Evolutionary conservation across 2,329 filamentous ascomycete species (phyloP).

Genomic region (Cordyceps tenuipes): DNA sequence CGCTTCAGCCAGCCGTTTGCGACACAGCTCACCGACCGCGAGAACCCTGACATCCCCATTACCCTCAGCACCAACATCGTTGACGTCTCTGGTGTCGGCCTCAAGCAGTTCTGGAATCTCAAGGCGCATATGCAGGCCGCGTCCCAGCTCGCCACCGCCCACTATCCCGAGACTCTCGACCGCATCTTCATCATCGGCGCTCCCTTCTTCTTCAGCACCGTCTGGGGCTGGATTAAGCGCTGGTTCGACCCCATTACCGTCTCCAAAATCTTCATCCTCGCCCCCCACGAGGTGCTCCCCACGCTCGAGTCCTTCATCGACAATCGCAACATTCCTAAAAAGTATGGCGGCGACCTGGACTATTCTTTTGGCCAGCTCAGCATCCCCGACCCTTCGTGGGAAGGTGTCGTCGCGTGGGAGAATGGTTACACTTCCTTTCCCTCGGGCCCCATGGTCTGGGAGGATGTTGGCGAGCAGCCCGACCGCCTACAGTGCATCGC

Average conservation of each 20-base stretch:
- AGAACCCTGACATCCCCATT: constrained; percentile 72
- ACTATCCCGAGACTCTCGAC: constrained; percentile 87
- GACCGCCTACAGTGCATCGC: constrained; percentile 44
- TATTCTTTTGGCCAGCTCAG: constrained; percentile 72
- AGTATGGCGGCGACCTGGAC: constrained; percentile 81
- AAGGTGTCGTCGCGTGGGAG: constrained; percentile 43
- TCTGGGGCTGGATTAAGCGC: constrained; percentile 91
- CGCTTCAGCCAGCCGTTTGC: constrained; percentile 81
- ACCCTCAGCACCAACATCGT: constrained; percentile 93
- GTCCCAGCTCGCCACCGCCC: constrained; percentile 76
- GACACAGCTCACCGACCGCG: constrained; percentile 64
- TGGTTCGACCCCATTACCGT: constrained; percentile 94
- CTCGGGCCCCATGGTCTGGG: constrained; percentile 49
- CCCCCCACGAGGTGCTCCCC: constrained; percentile 60
- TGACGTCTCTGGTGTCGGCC: constrained; percentile 76
- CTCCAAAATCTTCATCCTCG: constrained; percentile 91
- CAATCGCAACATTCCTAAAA: constrained; percentile 71
- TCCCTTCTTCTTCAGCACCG: constrained; percentile 81
- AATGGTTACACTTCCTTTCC: constrained; percentile 46
- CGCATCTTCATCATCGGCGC: constrained; percentile 70
- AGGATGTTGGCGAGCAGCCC: constrained; percentile 34
- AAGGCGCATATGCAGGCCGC: constrained; percentile 92
- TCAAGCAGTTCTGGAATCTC: constrained; percentile 94
- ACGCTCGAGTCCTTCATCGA: constrained; percentile 80
- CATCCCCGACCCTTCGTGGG: constrained; percentile 57